These are phyloP conservation scores for Hirschioporus abietinus DNA, from an alignment of 768 basidiomycete species.

Conservation along the genomic window DNA sequence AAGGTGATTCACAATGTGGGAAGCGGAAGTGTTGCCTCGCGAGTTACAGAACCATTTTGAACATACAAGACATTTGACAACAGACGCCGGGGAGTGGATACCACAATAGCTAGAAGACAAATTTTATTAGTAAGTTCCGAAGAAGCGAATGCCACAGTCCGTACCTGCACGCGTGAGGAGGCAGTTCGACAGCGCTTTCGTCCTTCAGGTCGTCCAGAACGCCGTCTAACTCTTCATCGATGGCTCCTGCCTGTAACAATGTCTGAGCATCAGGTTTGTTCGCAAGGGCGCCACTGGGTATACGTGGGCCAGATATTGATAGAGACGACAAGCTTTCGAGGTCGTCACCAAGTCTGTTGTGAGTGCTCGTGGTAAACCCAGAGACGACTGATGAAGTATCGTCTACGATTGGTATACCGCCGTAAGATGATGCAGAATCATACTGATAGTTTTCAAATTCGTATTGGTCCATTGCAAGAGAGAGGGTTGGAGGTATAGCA, in stretches of 20 bases:
- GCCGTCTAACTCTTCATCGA: conserved; percentile 86
- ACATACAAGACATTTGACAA: conserved; percentile 91
- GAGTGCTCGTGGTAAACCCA: conserved; percentile 51
- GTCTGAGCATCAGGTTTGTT: conserved; percentile 13
- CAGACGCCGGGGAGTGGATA: conserved; percentile 94
- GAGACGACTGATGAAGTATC: conserved; percentile 81
- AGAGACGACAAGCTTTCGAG: conserved; percentile 51
- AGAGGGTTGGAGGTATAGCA: not conserved
- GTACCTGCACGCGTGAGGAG: conserved; percentile 94
- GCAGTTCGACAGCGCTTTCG: conserved; percentile 70
- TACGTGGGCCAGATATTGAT: conserved; percentile 19
- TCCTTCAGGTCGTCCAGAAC: conserved; percentile 88
- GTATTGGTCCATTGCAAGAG: not conserved
- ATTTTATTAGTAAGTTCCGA: conserved; percentile 9
- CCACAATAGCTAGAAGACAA: conserved; percentile 78
- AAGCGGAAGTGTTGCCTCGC: conserved; percentile 94
- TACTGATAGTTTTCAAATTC: conserved; percentile 79
- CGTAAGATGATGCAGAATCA: conserved; percentile 78
- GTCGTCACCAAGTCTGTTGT: conserved; percentile 47
- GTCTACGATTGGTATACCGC: conserved; percentile 64
- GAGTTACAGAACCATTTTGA: conserved; percentile 99
- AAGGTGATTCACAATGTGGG: conserved; percentile 98
- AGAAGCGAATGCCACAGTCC: conserved; percentile 22
- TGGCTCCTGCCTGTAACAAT: conserved; percentile 24
- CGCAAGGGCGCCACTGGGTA: not conserved